phyloP scores from a whole-genome alignment of 495 filamentous ascomycete genomes.

The Cercophora newfieldiana region DNA sequence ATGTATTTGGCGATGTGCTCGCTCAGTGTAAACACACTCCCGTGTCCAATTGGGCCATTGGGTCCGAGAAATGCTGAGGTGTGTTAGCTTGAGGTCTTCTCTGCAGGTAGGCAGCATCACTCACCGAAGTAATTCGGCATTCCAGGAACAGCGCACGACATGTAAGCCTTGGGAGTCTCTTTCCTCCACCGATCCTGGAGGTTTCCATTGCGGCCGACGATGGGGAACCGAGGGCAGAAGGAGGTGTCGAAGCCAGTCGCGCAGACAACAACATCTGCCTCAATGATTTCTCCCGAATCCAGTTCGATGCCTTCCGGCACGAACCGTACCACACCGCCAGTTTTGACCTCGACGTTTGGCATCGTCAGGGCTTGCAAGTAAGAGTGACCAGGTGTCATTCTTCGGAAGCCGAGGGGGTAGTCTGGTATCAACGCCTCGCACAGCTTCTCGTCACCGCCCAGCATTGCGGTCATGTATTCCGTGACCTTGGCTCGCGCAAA shows the following conservation, averaged over 20 bases:
- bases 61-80: conserved; percentile 47
- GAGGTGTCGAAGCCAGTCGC: conserved; percentile 68
- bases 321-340: conserved; percentile 56
- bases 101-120: conserved; percentile 10
- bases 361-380: conserved; percentile 65
- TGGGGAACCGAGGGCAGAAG: conserved; percentile 61
- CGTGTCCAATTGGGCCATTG: conserved; percentile 52
- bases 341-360: conserved; percentile 61
- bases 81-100: background rate
- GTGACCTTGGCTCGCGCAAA: conserved; percentile 35
- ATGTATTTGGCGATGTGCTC: conserved; percentile 53
- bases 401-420: conserved; percentile 64
- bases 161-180: conserved; percentile 43
- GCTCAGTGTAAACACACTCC: conserved; percentile 48
- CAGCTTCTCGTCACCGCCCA: conserved; percentile 40
- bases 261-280: conserved; percentile 66
- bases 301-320: conserved; percentile 61
- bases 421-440: conserved; percentile 61
- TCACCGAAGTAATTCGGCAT: conserved; percentile 53
- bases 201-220: conserved; percentile 55
- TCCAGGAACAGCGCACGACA: conserved; percentile 46
- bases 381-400: conserved; percentile 67
- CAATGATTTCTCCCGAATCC: conserved; percentile 53
- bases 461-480: conserved; percentile 48
- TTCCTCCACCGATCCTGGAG: conserved; percentile 43